Conservation (phyloP, 2,329 filamentous ascomycete genomes). For the Septoria linicola region DNA sequence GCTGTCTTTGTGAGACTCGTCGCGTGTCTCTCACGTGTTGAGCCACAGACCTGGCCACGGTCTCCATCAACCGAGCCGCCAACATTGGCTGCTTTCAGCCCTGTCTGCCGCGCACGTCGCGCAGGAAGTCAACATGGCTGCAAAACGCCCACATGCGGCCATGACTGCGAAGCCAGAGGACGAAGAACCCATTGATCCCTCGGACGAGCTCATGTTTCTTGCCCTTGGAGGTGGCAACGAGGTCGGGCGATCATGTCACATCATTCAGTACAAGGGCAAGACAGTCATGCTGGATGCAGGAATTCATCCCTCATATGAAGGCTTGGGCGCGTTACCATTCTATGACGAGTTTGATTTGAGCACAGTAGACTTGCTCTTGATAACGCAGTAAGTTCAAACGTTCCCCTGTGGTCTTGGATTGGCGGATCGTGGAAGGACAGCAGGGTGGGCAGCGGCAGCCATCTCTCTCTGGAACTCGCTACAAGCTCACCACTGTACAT, state of each 20-base stretch:
- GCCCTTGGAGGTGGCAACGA: constrained; percentile 95
- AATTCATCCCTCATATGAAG: constrained; percentile 94
- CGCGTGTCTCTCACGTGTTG: background rate
- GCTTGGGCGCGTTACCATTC: constrained; percentile 88
- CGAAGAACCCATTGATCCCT: constrained; percentile 86
- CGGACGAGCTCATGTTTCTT: constrained; percentile 91
- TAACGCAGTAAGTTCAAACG: constrained; percentile 85
- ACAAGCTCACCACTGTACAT: constrained; percentile 8
- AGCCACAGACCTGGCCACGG: background rate
- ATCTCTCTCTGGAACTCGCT: background rate
- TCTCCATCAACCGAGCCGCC: background rate
- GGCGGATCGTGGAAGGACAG: background rate
- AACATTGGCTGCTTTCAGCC: background rate
- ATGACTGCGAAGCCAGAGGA: constrained; percentile 66
- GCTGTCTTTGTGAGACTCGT: background rate
- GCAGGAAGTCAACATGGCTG: constrained; percentile 64
- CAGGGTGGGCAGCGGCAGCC: background rate
- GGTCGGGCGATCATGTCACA: constrained; percentile 94
- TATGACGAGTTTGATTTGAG: constrained; percentile 98
- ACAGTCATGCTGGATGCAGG: constrained; percentile 99
- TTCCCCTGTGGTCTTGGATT: background rate
- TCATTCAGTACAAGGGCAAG: constrained; percentile 98
- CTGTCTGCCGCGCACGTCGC: constrained; percentile 16
- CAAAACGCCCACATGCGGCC: constrained; percentile 68
- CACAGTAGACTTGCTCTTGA: constrained; percentile 92